These are phyloP conservation scores for Erodium texanum DNA, from an alignment of 441 rosid genomes.

Conservation along the genomic window DNA sequence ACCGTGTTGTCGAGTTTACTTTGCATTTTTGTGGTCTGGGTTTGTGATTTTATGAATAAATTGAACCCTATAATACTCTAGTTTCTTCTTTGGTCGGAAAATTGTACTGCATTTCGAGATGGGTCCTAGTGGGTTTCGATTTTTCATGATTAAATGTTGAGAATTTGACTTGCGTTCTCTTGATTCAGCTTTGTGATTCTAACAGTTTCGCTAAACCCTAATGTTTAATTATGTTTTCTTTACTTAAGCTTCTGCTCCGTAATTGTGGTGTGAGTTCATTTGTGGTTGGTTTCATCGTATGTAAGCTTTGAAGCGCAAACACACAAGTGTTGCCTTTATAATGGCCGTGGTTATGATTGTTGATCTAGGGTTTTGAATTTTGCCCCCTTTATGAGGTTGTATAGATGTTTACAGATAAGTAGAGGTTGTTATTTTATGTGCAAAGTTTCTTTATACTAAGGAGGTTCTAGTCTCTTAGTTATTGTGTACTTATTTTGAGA, in stretches of 20 bases:
- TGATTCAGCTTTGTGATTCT: background rate
- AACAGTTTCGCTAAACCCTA: conserved; percentile 2
- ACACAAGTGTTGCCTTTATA: no score
- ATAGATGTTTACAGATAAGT: conserved; percentile 11
- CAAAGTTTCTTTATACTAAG: conserved; percentile 13
- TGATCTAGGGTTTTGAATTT: conserved; percentile 44
- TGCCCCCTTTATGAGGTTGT: conserved; percentile 17
- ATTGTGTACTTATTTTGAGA: no score
- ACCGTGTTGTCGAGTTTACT: background rate
- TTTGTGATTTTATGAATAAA: conserved; percentile 4
- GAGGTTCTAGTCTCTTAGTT: conserved; percentile 7
- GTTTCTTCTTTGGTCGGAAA: no score
- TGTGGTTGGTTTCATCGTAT: conserved; percentile 3
- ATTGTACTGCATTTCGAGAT: no score
- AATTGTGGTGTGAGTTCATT: no score
- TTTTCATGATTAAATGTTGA: no score
- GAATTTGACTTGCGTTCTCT: background rate
- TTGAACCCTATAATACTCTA: background rate
- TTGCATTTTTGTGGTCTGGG: background rate
- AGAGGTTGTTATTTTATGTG: conserved; percentile 54
- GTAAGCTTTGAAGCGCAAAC: conserved; percentile 19
- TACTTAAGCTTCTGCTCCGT: background rate
- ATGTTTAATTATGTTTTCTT: background rate
- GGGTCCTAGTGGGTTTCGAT: no score
- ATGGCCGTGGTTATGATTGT: no score